Evolutionary conservation across 83 land plant species (phyloP).

Genomic region (Picea mariana): DNA sequence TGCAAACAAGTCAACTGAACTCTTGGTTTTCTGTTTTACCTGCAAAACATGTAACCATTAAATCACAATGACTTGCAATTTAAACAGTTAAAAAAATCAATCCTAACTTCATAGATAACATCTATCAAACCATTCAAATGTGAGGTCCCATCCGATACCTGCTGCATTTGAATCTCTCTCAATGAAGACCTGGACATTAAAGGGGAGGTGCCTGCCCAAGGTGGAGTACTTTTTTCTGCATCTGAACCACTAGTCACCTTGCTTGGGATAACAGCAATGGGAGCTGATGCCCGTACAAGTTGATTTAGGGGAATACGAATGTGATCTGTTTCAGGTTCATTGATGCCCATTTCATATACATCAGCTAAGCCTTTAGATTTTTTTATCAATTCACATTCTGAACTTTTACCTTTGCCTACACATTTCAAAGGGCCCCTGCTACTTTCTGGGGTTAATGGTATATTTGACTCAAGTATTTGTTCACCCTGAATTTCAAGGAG

Average conservation of each 20-base stretch:
- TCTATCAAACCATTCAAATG: neutral
- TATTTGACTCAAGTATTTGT: conserved; percentile 40
- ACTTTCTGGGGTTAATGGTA: conserved; percentile 9
- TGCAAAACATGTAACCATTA: neutral
- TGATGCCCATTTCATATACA: conserved; percentile 15
- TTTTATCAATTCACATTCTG: conserved; percentile 9
- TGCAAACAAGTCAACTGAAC: neutral
- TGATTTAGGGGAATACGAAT: conserved; percentile 27
- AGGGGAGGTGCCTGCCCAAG: conserved; percentile 88
- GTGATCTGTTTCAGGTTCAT: conserved; percentile 24
- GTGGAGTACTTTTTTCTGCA: conserved; percentile 72
- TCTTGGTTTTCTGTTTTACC: conserved; percentile 18
- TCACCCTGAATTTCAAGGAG: conserved; percentile 88
- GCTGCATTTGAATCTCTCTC: conserved; percentile 94
- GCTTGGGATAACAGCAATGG: conserved; percentile 62
- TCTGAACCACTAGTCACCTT: conserved; percentile 27
- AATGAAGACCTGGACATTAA: conserved; percentile 72
- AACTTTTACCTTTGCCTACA: conserved; percentile 14
- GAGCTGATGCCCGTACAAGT: conserved; percentile 47
- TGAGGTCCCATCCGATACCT: conserved; percentile 47
- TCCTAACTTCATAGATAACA: neutral
- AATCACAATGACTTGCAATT: neutral
- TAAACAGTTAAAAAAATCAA: conserved; percentile 2
- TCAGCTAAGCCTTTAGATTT: conserved; percentile 19
- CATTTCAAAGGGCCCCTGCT: conserved; percentile 11